Evolutionary conservation across 2,329 filamentous ascomycete species (phyloP).

Genomic region (Claviceps quebecensis): DNA sequence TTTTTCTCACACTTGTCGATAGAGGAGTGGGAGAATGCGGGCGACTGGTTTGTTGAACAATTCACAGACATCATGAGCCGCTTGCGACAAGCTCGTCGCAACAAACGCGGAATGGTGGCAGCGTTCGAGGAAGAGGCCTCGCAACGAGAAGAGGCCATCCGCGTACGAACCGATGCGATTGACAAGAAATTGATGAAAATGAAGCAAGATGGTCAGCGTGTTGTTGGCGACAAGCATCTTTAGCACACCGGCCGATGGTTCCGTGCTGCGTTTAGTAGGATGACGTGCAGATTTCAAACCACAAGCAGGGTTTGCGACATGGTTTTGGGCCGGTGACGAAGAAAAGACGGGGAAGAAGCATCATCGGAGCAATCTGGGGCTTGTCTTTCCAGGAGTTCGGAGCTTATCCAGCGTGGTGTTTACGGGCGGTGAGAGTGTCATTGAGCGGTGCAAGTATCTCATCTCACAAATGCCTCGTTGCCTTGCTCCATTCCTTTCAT

Average conservation of each 20-base stretch:
- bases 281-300: neutral
- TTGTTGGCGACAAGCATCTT: conserved; percentile 32
- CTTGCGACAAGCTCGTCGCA: conserved; percentile 32
- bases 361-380: neutral
- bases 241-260: neutral
- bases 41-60: conserved; percentile 44
- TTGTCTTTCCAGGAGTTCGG: neutral
- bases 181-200: conserved; percentile 39
- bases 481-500: conserved; percentile 7
- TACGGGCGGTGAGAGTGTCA: neutral
- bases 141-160: conserved; percentile 38
- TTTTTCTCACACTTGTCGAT: conserved; percentile 41
- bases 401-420: conserved; percentile 1
- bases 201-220: conserved; percentile 40
- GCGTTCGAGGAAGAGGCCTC: conserved; percentile 43
- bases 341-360: neutral
- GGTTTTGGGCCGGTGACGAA: neutral
- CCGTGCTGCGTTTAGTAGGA: neutral
- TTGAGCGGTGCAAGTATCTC: neutral
- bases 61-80: conserved; percentile 36
- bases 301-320: neutral
- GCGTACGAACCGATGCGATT: conserved; percentile 38
- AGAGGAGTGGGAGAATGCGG: conserved; percentile 43
- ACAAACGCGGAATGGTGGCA: conserved; percentile 34
- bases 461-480: neutral